Evolutionary conservation across 176 grass and related monocot genomes (phyloP), one percentile per base, ranked within the genome.

Genomic region (Cocos nucifera): DNA sequence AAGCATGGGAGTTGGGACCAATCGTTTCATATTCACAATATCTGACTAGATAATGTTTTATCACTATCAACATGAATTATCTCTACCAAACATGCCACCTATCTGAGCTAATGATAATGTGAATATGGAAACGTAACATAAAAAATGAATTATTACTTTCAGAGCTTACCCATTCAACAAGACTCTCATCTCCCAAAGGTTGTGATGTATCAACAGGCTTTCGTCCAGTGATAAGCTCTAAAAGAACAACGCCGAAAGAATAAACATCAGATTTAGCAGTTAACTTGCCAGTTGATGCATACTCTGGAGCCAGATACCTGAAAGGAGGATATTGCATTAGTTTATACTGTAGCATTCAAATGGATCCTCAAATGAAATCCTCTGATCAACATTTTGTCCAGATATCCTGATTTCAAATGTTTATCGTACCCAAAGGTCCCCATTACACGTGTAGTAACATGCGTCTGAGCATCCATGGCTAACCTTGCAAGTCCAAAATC

Each of bases 401-500:
- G 62, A 54, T 48, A 72, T 53, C 53, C 26, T 18, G 25, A 51
- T 52, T 75, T 20, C 22, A 15, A 53, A 57, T 29, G 20, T 50
- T 74, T 69, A 48, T 53, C 83, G 23, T 81, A 99, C 94, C 94
- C 94, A 74, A 99, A 99, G 26, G 94, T 99, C 50, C 94, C 94
- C 94, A 99, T 99, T 49, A 99, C 88, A 62, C 79, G 88, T 65
- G 94, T 99, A 21, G 88, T 89, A 44, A 93, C 85, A 50, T 99
- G 88, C 4, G 88, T 85, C 39, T 99, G 92, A 25, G 84, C 73
- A 73, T 99, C 94, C 51, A 68, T 80, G 0, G 94, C 85, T 79
- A 88, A 75, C 84, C 85, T 89, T 86, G 94, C 94, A 61, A 99
- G 94, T 56, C 94, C 94, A 77, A 99, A 99, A 93, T 99, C 94